Base-by-base conservation (phyloP, 2,329 filamentous ascomycete species). In the Ceratocystiopsis minuta region DNA sequence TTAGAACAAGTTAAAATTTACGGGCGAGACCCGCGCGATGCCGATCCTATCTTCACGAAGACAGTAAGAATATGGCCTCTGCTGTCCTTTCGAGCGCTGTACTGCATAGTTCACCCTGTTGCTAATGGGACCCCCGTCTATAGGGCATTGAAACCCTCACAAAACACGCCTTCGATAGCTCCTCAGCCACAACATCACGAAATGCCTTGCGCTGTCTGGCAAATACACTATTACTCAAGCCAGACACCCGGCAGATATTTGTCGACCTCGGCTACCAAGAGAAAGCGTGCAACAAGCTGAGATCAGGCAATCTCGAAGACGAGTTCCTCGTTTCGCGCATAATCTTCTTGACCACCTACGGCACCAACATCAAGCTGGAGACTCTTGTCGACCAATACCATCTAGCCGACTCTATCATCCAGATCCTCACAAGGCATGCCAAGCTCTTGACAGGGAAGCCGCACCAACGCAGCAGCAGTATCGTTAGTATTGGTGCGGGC, bases 271-370 rank as follows among this genome's bases (percentile, higher is more conserved):
- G 72, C 10, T 79, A 74, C 53, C 72, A 73, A 35, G 61, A 67
- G 15, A 80, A 78, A 51, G 74, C 79, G 16, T 85, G 83, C 45
- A 67, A 72, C 43, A 75, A 71, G 48, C 68, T 94, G 36, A 79
- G 79, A 66, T 76, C 69, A 44, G 79, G 85, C 47, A 78, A 67
- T 50, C 68, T 72, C 43, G 86, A 96, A 46, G 80, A 93, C 50
- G 87, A 96, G 54, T 95, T 96, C 57, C 66, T 96, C 2, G 62
- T 71, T 45, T 79, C 79, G n/a, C 72, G 85, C 41, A 74, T 92
- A 36, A 62, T 92, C 15, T 87, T 93, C 52, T 66, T 90, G 12
- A 72, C 78, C 31, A 92, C 85, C 0, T 92, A 92, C 56, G 72
- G 72, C 46, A 78, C 80, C 13, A 72, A 70, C n/a, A 58, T 82